phyloP scores from a whole-genome alignment of 2,329 filamentous ascomycete genomes.

The Colletotrichum trifolii region DNA sequence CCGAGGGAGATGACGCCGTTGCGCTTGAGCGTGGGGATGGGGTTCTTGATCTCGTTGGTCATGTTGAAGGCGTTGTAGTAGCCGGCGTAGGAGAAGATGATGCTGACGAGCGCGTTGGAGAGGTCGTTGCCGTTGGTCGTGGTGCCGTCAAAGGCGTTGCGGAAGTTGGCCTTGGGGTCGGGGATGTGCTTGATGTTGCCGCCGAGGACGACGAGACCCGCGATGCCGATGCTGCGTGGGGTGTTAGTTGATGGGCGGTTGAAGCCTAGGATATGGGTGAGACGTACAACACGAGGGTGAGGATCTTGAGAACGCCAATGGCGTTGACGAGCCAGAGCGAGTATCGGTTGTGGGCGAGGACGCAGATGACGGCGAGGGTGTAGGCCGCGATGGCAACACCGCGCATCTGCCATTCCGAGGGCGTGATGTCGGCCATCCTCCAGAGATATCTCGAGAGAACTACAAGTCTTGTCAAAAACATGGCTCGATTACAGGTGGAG shows the following conservation, averaged over 20 bases:
- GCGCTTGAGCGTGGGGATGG: slow-evolving; percentile 64
- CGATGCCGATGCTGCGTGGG: slow-evolving; percentile 58
- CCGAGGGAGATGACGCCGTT: slow-evolving; percentile 61
- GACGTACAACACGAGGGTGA: slow-evolving; percentile 66
- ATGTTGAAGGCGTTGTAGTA: slow-evolving; percentile 71
- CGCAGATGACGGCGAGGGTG: slow-evolving; percentile 65
- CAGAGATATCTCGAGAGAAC: slow-evolving; percentile 74
- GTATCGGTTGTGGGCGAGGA: slow-evolving; percentile 66
- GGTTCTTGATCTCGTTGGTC: slow-evolving; percentile 71
- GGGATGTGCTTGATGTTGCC: slow-evolving; percentile 46
- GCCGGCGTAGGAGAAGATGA: slow-evolving; percentile 68
- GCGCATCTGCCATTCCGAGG: slow-evolving; percentile 72
- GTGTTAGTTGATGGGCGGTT: background rate
- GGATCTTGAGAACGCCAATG: slow-evolving; percentile 68
- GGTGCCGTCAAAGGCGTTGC: slow-evolving; percentile 49
- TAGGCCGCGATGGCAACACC: slow-evolving; percentile 74
- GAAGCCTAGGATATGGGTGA: background rate
- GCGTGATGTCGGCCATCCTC: slow-evolving; percentile 60
- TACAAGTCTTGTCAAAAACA: slow-evolving; percentile 33
- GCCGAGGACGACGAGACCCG: slow-evolving; percentile 69
- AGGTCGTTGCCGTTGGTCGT: slow-evolving; percentile 50
- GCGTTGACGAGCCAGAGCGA: slow-evolving; percentile 66
- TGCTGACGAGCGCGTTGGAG: slow-evolving; percentile 63
- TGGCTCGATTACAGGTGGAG: background rate
- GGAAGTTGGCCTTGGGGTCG: slow-evolving; percentile 49